These are phyloP conservation scores for Penicillium digitatum DNA, from an alignment of 2,329 filamentous ascomycete species.

Conservation along the genomic window DNA sequence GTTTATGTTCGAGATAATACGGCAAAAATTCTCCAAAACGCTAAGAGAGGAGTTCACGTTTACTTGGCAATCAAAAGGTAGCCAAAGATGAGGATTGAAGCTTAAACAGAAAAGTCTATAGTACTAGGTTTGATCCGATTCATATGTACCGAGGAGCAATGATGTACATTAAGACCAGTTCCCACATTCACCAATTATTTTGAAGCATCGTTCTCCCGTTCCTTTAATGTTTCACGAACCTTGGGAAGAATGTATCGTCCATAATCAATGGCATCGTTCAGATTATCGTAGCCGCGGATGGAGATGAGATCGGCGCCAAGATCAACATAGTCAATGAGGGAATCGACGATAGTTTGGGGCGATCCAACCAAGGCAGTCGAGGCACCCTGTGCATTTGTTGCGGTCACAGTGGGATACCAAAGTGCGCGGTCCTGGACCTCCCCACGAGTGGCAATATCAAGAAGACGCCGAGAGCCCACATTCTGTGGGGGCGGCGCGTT, in stretches of 20 bases:
- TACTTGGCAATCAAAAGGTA: too few relatives aligned
- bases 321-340: constrained; percentile 56
- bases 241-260: constrained; percentile 53
- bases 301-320: constrained; percentile 56
- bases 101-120: not conserved
- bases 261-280: constrained; percentile 59
- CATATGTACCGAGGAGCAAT: too few relatives aligned
- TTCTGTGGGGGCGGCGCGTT: constrained; percentile 50
- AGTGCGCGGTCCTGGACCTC: constrained; percentile 59
- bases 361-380: constrained; percentile 58
- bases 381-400: constrained; percentile 57
- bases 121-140: not conserved
- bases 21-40: too few relatives aligned
- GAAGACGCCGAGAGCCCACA: constrained; percentile 55
- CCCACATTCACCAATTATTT: not conserved
- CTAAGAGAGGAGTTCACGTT: too few relatives aligned
- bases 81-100: too few relatives aligned
- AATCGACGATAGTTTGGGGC: constrained; percentile 51
- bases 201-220: not conserved
- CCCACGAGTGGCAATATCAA: constrained; percentile 52
- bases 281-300: constrained; percentile 59
- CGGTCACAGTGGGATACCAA: constrained; percentile 62
- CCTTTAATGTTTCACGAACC: constrained; percentile 38
- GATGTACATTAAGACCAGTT: not conserved
- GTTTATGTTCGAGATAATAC: too few relatives aligned